phyloP scores from a whole-genome alignment of 345 rosid species.

The Heritiera littoralis region DNA sequence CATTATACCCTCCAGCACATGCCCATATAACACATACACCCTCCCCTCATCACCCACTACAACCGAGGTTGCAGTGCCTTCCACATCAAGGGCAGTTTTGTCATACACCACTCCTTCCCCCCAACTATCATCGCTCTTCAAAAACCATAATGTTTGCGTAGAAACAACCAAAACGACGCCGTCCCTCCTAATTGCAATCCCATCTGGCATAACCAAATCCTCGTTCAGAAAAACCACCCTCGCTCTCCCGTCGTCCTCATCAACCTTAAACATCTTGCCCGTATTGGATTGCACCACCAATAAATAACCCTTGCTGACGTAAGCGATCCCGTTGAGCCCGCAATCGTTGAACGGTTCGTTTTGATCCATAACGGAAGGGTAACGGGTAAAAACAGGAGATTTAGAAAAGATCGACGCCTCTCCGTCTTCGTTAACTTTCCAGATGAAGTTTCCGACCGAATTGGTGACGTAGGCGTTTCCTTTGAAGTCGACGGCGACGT shows the following conservation, averaged over 20 bases:
- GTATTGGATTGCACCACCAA: constrained; percentile 83
- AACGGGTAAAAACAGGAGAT: constrained; percentile 48
- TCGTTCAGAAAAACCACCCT: constrained; percentile 49
- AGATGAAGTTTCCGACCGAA: constrained; percentile 76
- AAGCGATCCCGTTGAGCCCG: constrained; percentile 75
- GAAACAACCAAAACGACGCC: constrained; percentile 72
- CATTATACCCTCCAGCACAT: constrained; percentile 52
- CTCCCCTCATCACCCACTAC: constrained; percentile 56
- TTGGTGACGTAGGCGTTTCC: constrained; percentile 91
- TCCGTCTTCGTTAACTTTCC: constrained; percentile 72
- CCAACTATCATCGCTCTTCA: constrained; percentile 80
- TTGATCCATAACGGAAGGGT: constrained; percentile 42
- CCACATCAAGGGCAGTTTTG: constrained; percentile 57
- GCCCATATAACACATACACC: constrained; percentile 76
- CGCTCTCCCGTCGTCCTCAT: constrained; percentile 64
- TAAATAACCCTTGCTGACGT: constrained; percentile 77
- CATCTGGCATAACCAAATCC: constrained; percentile 62
- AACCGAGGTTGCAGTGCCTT: constrained; percentile 63
- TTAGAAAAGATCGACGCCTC: constrained; percentile 67
- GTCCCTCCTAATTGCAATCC: constrained; percentile 59
- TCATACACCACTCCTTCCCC: constrained; percentile 72
- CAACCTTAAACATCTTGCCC: constrained; percentile 83
- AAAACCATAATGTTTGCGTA: constrained; percentile 52
- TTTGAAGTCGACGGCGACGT: constrained; percentile 63
- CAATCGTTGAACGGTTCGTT: constrained; percentile 42